Percentiles rank a stretch among this genome's conserved stretches.
Conservation (phyloP, 257 asterid genomes). For the Fraxinus pennsylvanica region DNA sequence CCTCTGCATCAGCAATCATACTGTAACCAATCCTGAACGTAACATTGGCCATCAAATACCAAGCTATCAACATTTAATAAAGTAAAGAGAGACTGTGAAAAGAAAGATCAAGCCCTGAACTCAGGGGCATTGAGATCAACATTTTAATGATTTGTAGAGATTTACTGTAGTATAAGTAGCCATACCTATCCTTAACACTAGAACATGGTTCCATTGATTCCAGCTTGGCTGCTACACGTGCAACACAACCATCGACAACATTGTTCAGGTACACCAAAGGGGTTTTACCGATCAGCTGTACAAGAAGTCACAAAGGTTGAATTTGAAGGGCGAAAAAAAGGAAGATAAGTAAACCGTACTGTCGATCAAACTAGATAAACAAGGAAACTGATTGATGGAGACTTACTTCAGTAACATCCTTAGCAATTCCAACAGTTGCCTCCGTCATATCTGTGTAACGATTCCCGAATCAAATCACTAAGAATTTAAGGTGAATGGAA, state of each 20-base stretch:
- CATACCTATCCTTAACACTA: constrained; percentile 96
- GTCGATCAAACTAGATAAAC: constrained; percentile 11
- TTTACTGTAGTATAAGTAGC: constrained; percentile 9
- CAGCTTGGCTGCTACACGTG: constrained; percentile 90
- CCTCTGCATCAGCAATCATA: constrained; percentile 95
- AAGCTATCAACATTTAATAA: neutral
- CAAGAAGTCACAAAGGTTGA: constrained; percentile 22
- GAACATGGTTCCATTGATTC: constrained; percentile 99
- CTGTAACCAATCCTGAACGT: constrained; percentile 83
- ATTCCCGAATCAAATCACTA: constrained; percentile 41
- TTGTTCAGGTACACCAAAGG: constrained; percentile 96
- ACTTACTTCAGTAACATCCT: constrained; percentile 91
- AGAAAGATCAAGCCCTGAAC: neutral
- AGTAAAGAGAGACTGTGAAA: neutral
- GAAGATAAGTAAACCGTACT: constrained; percentile 7
- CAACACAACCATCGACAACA: constrained; percentile 87
- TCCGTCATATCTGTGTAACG: constrained; percentile 51
- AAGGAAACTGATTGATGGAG: constrained; percentile 18
- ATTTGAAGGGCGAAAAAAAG: neutral
- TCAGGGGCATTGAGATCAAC: neutral
- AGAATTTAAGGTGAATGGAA: neutral
- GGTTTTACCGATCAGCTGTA: constrained; percentile 87
- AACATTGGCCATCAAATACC: constrained; percentile 1
- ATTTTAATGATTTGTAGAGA: neutral
- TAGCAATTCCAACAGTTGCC: constrained; percentile 70